Base-by-base conservation (phyloP, 176 grass and related monocot species). In the Oryza glumipatula region DNA sequence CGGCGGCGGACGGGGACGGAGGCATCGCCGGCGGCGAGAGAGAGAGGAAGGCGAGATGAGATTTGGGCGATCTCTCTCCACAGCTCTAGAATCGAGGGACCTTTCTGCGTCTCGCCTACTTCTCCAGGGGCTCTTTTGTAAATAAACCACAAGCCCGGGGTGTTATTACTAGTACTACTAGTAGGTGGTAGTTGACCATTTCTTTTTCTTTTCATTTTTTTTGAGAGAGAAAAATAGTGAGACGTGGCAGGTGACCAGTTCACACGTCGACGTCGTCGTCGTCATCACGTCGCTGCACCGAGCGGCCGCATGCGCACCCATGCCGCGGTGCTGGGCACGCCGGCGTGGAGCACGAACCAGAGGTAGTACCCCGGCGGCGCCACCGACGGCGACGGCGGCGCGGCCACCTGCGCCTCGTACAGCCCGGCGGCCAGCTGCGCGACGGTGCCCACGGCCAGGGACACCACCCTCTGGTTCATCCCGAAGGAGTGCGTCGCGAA, bases 381-480 rank as follows among this genome's bases (percentile, higher is more conserved):
- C 15, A 98, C 76, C 52, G 88, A 85, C 0, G 95, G 86, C 35
- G 90, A 86, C 3, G 84, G 67, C 67, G 90, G 92, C 70, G 86
- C 63, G 45, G 51, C 72, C 26, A 88, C 88, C 87, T 87, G 82
- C 0, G 65, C 89, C 85, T 86, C 90, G 72, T 88, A 95, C 35
- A 80, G 36, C 7, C 86, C 65, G 3, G 35, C 19, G 2, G 51
- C 84, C 9, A 88, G 35, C 86, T 33, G 22, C 76, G 39, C 82
- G 52, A 94, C 78, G 73, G 72, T 82, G 70, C 73, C 65, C 54
- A 93, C 79, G 6, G 49, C 46, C 36, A 98, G 73, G 52, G 33
- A 66, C 72, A 98, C 89, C 65, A 88, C 75, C 21, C 91, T 48
- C 84, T 98, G 92, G 88, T 95, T 98, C 95, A 98, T 98, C 89